Evolutionary conservation across 2,329 filamentous ascomycete species (phyloP), one percentile per base, ranked within the genome.

Genomic region (Botryosphaeria agaves): DNA sequence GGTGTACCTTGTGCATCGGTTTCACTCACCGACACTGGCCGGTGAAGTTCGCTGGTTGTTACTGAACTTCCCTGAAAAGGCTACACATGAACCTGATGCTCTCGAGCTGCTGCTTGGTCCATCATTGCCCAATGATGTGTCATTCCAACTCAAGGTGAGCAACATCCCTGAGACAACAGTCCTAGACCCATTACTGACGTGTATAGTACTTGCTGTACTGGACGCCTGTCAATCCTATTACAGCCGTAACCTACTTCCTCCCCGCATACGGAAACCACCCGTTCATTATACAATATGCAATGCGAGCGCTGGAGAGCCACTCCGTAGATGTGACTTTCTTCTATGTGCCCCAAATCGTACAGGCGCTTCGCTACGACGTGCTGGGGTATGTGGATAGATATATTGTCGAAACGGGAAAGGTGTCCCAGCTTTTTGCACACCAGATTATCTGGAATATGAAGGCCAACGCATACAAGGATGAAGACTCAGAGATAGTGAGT

Each of bases 371-470:
- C 32, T 94, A 95, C 44, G 89, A 99, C 61, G 70, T 69, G 8
- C 64, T 98, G 15, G 89, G 89, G 33, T 98, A 98, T 47, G 85
- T 94, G 2, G 84, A 94, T 53, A 72, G 87, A 26, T 98, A 94
- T 48, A 95, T 98, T 32, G 66, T 95, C 11, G 89, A 99, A 57
- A 94, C 91, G 1, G 89, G 85, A 1, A 87, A 91, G 44, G 85
- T 93, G 47, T 95, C 89, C n/a, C 89, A 95, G 52, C 61, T 95
- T 6, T 98, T 98, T 53, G 87, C 91, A 2, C 91, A 99, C 52
- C 89, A 99, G 46, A 95, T 98, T 41, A 98, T 99, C 48, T 99
- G 91, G 89, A 99, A 98, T 51, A 98, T 99, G 78, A 98, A 95
- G 52, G 89, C 89, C 18, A 99, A 98, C 52, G 81, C 85, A 1